phyloP scores from a whole-genome alignment of 2,329 filamentous ascomycete species.

The Malbranchea zuffiana region DNA sequence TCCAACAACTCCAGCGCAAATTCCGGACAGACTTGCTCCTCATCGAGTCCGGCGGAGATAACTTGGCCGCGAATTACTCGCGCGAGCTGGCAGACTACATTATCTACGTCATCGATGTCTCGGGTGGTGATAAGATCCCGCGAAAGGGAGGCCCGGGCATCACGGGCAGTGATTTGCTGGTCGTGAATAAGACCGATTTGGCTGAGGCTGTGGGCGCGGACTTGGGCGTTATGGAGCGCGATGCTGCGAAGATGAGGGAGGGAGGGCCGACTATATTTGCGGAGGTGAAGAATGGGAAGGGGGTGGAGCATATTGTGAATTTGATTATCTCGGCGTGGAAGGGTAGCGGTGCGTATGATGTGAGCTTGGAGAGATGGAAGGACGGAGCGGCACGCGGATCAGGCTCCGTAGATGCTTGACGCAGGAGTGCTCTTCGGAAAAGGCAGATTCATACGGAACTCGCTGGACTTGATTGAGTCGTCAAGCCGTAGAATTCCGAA shows the following conservation, averaged over 20 bases:
- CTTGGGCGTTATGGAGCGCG: constrained; percentile 83
- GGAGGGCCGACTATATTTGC: constrained; percentile 92
- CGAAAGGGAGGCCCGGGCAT: constrained; percentile 94
- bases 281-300: constrained; percentile 87
- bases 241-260: constrained; percentile 88
- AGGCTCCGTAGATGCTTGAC: constrained; percentile 25
- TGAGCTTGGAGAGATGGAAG: constrained; percentile 36
- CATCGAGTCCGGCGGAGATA: constrained; percentile 93
- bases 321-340: constrained; percentile 88
- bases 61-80: constrained; percentile 92
- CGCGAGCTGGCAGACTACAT: constrained; percentile 94
- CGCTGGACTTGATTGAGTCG: too few species aligned
- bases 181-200: constrained; percentile 96
- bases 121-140: constrained; percentile 91
- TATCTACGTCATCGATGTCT: constrained; percentile 96
- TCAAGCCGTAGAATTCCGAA: too few species aligned
- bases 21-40: constrained; percentile 76
- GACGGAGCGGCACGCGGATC: constrained; percentile 29
- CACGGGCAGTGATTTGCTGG: constrained; percentile 83
- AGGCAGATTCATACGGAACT: too few species aligned
- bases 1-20: constrained; percentile 74
- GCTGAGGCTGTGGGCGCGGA: constrained; percentile 86
- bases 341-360: constrained; percentile 61
- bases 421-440: too few species aligned
- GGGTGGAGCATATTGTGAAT: constrained; percentile 74